Evolutionary conservation across 495 filamentous ascomycete species (phyloP).

Genomic region (Aspergillus haitiensis): DNA sequence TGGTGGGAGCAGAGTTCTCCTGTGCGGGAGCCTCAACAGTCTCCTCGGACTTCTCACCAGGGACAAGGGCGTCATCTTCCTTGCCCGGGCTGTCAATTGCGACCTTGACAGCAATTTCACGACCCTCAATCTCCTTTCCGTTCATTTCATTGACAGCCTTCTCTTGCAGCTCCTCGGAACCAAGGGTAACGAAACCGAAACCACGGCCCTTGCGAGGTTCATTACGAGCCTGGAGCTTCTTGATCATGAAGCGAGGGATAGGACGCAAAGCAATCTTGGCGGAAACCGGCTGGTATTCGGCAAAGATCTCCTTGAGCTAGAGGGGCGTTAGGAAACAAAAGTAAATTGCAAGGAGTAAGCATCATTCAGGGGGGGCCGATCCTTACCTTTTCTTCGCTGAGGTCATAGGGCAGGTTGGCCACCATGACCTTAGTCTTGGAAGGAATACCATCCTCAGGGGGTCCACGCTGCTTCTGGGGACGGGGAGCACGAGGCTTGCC

Average conservation of each 20-base stretch:
- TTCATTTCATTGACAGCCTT: constrained; percentile 98
- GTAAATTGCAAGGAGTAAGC: background rate
- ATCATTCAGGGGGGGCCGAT: background rate
- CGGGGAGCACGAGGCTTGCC: constrained; percentile 50
- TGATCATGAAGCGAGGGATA: constrained; percentile 99
- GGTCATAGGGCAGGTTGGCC: constrained; percentile 96
- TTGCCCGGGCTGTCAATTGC: constrained; percentile 99
- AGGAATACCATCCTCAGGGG: constrained; percentile 94
- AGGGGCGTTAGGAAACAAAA: constrained; percentile 40
- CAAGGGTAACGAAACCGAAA: constrained; percentile 96
- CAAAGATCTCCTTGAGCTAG: constrained; percentile 95
- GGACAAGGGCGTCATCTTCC: constrained; percentile 84
- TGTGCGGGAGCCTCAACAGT: constrained; percentile 41
- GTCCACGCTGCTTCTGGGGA: constrained; percentile 74
- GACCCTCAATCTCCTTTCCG: constrained; percentile 96
- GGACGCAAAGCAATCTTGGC: constrained; percentile 98
- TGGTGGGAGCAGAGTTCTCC: constrained; percentile 37
- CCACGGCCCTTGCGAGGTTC: constrained; percentile 99
- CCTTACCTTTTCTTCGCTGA: constrained; percentile 91
- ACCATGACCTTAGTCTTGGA: constrained; percentile 99
- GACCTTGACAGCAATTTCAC: constrained; percentile 99
- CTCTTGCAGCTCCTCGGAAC: constrained; percentile 91
- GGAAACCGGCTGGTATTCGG: constrained; percentile 80
- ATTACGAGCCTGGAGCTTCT: constrained; percentile 96
- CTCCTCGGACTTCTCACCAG: constrained; percentile 51